Percentiles rank a stretch among this genome's conserved stretches.
phyloP scores from a whole-genome alignment of 73 alveolate genomes.

The Blepharisma stoltei region DNA sequence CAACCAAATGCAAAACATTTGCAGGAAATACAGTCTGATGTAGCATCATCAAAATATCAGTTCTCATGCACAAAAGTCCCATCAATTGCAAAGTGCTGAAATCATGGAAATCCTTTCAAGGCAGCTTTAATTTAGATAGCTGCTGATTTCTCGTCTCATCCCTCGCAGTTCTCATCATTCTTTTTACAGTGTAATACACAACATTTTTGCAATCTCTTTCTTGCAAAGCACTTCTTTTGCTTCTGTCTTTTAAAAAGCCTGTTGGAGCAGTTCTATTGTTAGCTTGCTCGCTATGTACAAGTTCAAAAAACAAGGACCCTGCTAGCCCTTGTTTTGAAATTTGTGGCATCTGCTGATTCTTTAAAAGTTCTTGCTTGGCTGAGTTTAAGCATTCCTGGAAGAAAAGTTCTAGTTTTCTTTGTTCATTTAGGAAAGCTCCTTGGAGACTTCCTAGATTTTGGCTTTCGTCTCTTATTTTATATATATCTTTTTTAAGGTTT shows the following conservation, averaged over 20 bases:
- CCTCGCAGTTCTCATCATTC: constrained; percentile 25
- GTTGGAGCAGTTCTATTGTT: not conserved
- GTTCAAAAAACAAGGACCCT: constrained; percentile 17
- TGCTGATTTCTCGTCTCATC: constrained; percentile 15
- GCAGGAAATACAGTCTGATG: constrained; percentile 20
- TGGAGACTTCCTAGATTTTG: not conserved
- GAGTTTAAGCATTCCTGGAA: constrained; percentile 1
- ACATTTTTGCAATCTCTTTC: constrained; percentile 21
- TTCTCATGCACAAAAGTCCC: constrained; percentile 1
- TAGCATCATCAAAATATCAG: not conserved
- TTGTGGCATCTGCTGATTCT: constrained; percentile 22
- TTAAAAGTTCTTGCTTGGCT: constrained; percentile 14
- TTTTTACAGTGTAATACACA: constrained; percentile 23
- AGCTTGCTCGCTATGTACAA: not conserved
- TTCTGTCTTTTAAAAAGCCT: not conserved
- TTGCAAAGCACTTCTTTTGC: constrained; percentile 16
- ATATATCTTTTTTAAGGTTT: not conserved
- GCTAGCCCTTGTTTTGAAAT: constrained; percentile 9
- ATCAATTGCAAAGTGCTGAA: not conserved
- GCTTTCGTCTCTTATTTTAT: not conserved
- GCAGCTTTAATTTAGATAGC: not conserved
- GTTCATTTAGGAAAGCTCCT: constrained; percentile 24
- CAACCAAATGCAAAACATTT: not conserved
- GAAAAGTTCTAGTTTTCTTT: constrained; percentile 8
- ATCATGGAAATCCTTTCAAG: not conserved